Percentiles rank a stretch among this genome's conserved stretches.
phyloP scores from a whole-genome alignment of 345 rosid genomes.

The Sonneratia alba region DNA sequence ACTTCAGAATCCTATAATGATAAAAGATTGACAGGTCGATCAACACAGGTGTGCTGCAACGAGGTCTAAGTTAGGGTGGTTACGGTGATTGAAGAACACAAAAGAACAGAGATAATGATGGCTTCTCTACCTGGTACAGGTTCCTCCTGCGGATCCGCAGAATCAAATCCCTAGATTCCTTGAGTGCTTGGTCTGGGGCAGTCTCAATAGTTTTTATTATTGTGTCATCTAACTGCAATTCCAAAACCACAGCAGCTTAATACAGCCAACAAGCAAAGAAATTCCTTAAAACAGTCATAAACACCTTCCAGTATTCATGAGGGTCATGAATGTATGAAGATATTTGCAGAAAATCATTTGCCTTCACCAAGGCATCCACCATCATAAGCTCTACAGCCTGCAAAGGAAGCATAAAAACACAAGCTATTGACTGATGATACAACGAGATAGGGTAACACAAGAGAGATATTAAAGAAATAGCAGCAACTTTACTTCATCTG shows the following conservation, averaged over 20 bases:
- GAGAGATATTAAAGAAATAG: not conserved
- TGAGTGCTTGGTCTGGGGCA: conserved; percentile 61
- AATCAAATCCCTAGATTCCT: conserved; percentile 68
- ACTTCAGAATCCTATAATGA: not conserved
- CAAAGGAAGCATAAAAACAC: conserved; percentile 2
- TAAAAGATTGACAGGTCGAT: not conserved
- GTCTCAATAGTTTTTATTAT: conserved; percentile 76
- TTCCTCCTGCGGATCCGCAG: conserved; percentile 80
- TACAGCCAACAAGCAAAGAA: not conserved
- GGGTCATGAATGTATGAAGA: conserved; percentile 63
- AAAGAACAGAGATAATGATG: not conserved
- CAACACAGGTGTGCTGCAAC: not conserved
- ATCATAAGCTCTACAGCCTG: conserved; percentile 93
- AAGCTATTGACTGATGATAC: not conserved
- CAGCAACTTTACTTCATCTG: not conserved
- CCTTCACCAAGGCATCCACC: conserved; percentile 78
- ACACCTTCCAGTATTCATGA: conserved; percentile 84
- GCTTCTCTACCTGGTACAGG: conserved; percentile 50
- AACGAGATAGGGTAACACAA: not conserved
- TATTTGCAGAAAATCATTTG: conserved; percentile 53
- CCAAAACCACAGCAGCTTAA: conserved; percentile 2
- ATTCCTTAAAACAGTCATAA: not conserved
- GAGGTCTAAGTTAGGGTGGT: not conserved
- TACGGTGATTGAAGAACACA: not conserved
- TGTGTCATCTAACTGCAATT: conserved; percentile 76